Evolutionary conservation across 2,329 filamentous ascomycete genomes (phyloP), one percentile per base, ranked within the genome.

Genomic region (Xenoacremonium recifei): DNA sequence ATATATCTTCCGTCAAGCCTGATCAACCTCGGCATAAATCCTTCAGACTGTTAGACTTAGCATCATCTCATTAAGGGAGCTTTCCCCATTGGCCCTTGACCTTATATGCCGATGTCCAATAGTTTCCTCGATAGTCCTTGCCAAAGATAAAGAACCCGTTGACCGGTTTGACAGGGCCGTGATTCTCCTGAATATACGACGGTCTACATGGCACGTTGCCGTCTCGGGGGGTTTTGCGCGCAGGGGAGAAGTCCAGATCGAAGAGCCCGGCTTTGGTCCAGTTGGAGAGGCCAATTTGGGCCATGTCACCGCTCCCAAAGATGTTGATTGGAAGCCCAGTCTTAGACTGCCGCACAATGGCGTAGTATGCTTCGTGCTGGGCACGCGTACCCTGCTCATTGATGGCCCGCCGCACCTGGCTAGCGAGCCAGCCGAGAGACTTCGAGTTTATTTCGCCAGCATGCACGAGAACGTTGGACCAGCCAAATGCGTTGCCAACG

Each of bases 221-320:
- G n/a, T n/a, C n/a, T 13, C 23, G 7, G 9, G 23, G 7, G 9
- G 23, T 27, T 13, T 9, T 13, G 13, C 9, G 9, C 23, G 23
- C 7, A 7, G 23, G 9, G 9, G 9, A 7, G 23, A 39, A 42
- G 6, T 42, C 40, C 15, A 39, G 25, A 6, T 34, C 21, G 12
- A 42, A 42, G 2, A 42, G 6, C 1, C 6, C n/a, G 3, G 60
- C 57, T 48, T 62, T 61, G 39, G 40, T 35, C 62, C 62, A 66
- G 49, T 66, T 65, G 4, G 60, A 59, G 38, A 55, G 59, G 16
- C 49, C 57, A 6, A 66, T 16, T 37, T 61, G 42, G 25, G 59
- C 50, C 63, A 65, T 66, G 15, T 45, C 49, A 18, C 50, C 44
- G 11, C 59, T 51, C 6, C 63, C 63, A 34, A 66, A 64, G 1